Base-by-base conservation (phyloP, 352 stramenopile genomes). In the Pythium dissimile region DNA sequence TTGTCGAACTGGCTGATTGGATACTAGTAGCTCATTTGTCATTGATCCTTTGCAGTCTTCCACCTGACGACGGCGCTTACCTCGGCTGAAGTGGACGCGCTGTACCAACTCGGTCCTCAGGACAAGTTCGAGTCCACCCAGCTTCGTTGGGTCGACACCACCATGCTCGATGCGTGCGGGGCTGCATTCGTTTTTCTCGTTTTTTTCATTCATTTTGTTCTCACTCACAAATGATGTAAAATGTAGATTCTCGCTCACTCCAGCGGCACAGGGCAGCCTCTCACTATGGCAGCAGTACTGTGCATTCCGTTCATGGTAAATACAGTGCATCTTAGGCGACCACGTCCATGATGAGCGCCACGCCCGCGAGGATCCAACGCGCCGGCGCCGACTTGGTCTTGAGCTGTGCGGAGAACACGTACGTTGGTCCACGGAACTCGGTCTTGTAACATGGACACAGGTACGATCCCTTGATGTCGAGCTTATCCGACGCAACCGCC, bases 401-500 rank as follows among this genome's bases (percentile, higher is more conserved):
- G 56, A 99, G 85, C 67, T 99, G 96, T 5, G 96, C 95, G 15
- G 87, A 98, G 72, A 99, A 99, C 31, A 98, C 94, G 66, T 97
- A 99, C 16, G 96, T 99, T 1, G 96, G 93, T 11, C 96, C 96
- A 37, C 97, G 80, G 59, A 89, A 83, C 71, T 98, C 89, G 1
- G 97, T 99, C 75, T 98, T 98, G 81, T 99, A 99, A 42, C 88
- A 94, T 23, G 97, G 97, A 64, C 96, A 99, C 5, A 96, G 57
- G 70, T 97, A 99, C 24, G 98, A 83, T 3, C 93, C 95, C 48
- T 97, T 97, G 30, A 96, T 53, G 46, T 99, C 96, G 3, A 97
- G 84, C 57, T 98, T 98, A 64, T 99, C 96, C 6, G 86, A 72
- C 0, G 92, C 86, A 12, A 99, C 92, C 26, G 96, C 96, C 66